Evolutionary conservation across 768 basidiomycete genomes (phyloP).

Genomic region (Lactarius hatsudake): DNA sequence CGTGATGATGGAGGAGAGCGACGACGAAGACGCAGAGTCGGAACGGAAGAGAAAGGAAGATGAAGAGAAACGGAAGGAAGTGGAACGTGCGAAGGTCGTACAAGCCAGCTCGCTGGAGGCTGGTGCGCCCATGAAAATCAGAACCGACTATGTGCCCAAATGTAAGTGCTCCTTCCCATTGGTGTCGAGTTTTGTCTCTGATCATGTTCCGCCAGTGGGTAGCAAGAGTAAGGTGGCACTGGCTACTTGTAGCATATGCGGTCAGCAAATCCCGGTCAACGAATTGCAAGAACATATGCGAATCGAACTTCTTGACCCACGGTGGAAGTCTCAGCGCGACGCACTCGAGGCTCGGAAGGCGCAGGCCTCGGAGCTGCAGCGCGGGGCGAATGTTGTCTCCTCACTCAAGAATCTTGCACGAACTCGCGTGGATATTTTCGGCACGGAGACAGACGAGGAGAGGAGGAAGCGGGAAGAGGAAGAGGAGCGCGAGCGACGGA

Average conservation of each 20-base stretch:
- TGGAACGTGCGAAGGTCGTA: slow-evolving; percentile 74
- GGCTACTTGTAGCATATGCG: slow-evolving; percentile 89
- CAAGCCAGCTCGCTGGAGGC: slow-evolving; percentile 74
- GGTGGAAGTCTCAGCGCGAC: slow-evolving; percentile 96
- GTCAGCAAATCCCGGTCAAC: slow-evolving; percentile 94
- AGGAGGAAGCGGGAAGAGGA: slow-evolving; percentile 84
- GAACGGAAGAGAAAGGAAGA: slow-evolving; percentile 65
- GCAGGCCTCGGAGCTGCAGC: slow-evolving; percentile 81
- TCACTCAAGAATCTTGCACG: slow-evolving; percentile 91
- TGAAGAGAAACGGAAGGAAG: slow-evolving; percentile 64
- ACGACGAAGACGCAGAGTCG: slow-evolving; percentile 69
- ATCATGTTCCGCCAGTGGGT: slow-evolving; percentile 49
- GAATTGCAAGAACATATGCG: slow-evolving; percentile 98
- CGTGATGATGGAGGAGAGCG: slow-evolving; percentile 78
- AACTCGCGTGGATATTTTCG: slow-evolving; percentile 97
- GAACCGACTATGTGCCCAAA: slow-evolving; percentile 95
- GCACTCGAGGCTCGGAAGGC: slow-evolving; percentile 85
- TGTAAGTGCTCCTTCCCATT: slow-evolving; percentile 46
- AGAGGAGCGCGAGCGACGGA: slow-evolving; percentile 73
- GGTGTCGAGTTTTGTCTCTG: slow-evolving; percentile 6
- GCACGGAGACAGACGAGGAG: slow-evolving; percentile 91
- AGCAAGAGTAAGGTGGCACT: slow-evolving; percentile 66
- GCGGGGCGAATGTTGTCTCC: slow-evolving; percentile 90
- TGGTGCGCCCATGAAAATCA: slow-evolving; percentile 86
- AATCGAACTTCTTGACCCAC: slow-evolving; percentile 94